Percentiles rank a stretch among this genome's conserved stretches.
These are phyloP conservation scores for Cryptococcus sp. DNA, from an alignment of 1,284 basidiomycete species.

Conservation along the genomic window DNA sequence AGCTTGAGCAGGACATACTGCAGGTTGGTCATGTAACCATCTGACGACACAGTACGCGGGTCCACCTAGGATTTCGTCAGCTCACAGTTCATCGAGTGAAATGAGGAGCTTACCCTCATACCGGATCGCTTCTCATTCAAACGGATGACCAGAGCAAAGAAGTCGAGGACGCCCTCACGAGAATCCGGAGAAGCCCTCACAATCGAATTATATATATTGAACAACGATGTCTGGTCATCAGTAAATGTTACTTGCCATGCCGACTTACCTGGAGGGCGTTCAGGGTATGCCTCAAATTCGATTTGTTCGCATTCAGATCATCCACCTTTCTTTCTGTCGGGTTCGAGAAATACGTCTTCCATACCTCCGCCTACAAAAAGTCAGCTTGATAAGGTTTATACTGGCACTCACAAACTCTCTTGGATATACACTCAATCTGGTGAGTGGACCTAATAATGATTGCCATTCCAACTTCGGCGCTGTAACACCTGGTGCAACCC, in stretches of 20 bases:
- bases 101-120: slow-evolving; percentile 60
- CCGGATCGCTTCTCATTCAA: slow-evolving; percentile 83
- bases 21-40: slow-evolving; percentile 90
- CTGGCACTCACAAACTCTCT: slow-evolving; percentile 72
- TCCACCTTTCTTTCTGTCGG: slow-evolving; percentile 66
- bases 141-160: slow-evolving; percentile 68
- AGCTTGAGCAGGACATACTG: slow-evolving; percentile 78
- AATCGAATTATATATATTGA: slow-evolving; percentile 81
- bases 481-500: slow-evolving; percentile 41
- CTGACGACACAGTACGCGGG: slow-evolving; percentile 75
- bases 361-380: slow-evolving; percentile 64
- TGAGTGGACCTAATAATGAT: slow-evolving; percentile 71
- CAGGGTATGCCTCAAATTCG: slow-evolving; percentile 73
- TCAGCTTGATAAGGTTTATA: background rate
- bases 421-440: slow-evolving; percentile 74
- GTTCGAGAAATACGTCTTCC: slow-evolving; percentile 75
- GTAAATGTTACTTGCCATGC: background rate
- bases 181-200: slow-evolving; percentile 75
- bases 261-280: slow-evolving; percentile 67
- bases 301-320: slow-evolving; percentile 78
- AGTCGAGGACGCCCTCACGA: slow-evolving; percentile 78
- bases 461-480: slow-evolving; percentile 54
- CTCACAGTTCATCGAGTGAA: background rate
- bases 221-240: slow-evolving; percentile 52
- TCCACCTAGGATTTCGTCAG: slow-evolving; percentile 59